These are phyloP conservation scores for Suillus cothurnatus DNA, from an alignment of 768 basidiomycete genomes.

Conservation along the genomic window DNA sequence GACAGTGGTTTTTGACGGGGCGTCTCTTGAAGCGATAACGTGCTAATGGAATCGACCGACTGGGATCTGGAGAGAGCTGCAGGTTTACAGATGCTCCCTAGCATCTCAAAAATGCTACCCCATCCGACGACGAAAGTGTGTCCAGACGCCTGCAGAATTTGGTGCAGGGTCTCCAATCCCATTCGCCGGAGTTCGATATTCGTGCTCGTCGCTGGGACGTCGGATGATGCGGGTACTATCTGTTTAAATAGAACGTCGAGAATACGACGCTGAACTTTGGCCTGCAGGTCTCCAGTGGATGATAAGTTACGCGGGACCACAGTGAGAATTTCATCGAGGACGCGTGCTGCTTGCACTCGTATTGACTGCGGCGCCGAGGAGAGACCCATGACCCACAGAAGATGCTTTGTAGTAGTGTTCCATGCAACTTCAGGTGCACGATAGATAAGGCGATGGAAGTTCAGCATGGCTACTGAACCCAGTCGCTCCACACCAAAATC, in stretches of 20 bases:
- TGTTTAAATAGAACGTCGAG: conserved; percentile 85
- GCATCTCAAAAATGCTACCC: conserved; percentile 91
- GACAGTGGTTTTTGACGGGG: conserved; percentile 48
- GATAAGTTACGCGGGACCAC: conserved; percentile 73
- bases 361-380: conserved; percentile 72
- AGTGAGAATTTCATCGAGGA: conserved; percentile 82
- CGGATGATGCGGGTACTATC: conserved; percentile 48
- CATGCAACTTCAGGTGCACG: conserved; percentile 84
- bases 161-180: conserved; percentile 87
- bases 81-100: conserved; percentile 83
- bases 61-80: conserved; percentile 37
- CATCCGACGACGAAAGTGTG: conserved; percentile 93
- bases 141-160: conserved; percentile 88
- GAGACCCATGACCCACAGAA: conserved; percentile 75
- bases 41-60: conserved; percentile 44
- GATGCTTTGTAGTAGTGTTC: conserved; percentile 78
- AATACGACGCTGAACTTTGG: conserved; percentile 76
- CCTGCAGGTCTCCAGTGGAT: conserved; percentile 61
- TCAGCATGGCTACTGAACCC: conserved; percentile 76
- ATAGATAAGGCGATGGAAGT: conserved; percentile 86
- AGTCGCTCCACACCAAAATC: conserved; percentile 94
- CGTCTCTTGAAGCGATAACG: conserved; percentile 42
- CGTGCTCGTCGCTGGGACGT: conserved; percentile 42
- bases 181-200: conserved; percentile 81
- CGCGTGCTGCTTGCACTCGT: conserved; percentile 86